Evolutionary conservation across 176 grass and related monocot species (phyloP).

Genomic region (Alopecurus myosuroides): DNA sequence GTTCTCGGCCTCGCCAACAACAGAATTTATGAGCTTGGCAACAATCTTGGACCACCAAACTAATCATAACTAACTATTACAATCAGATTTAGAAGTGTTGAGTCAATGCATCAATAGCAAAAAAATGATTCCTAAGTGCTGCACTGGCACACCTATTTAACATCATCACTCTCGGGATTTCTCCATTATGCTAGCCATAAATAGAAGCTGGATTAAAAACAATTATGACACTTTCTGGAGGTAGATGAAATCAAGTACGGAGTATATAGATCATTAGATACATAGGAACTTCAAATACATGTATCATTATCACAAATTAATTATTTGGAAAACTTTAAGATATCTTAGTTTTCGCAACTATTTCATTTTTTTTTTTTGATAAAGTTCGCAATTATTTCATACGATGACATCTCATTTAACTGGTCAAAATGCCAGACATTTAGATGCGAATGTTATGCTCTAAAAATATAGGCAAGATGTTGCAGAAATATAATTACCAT

Average conservation of each 20-base stretch:
- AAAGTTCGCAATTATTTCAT: background rate
- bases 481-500: background rate
- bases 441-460: background rate
- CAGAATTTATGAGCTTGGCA: background rate
- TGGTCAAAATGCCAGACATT: background rate
- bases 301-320: background rate
- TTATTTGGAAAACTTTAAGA: background rate
- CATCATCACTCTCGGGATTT: background rate
- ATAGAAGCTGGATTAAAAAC: background rate
- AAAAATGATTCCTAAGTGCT: background rate
- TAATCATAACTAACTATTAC: background rate
- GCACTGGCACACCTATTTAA: background rate
- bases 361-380: too few relatives aligned
- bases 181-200: background rate
- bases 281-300: background rate
- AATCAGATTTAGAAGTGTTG: background rate
- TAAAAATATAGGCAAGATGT: background rate
- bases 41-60: background rate
- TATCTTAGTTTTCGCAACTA: background rate
- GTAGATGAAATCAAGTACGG: constrained; percentile 3
- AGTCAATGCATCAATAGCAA: background rate
- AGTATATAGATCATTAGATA: background rate
- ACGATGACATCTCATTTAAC: background rate
- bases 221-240: background rate
- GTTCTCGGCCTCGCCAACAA: background rate